Conservation (phyloP, 192 early-diverging fungal species). For the Dissophora globulifera region DNA sequence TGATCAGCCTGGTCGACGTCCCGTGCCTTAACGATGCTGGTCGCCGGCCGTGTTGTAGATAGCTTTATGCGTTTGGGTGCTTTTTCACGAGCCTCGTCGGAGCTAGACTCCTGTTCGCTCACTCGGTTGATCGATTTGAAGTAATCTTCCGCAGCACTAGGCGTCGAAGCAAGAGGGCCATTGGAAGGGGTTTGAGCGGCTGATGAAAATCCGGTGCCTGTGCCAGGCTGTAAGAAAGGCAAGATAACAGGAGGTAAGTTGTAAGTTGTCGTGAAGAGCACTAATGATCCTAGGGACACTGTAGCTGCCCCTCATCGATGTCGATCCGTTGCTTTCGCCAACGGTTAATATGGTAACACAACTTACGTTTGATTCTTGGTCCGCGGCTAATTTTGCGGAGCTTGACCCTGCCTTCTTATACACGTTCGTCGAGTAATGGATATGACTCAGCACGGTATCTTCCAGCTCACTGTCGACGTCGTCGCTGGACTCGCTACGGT, state of each 20-base stretch:
- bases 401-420: slow-evolving; percentile 17
- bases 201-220: background rate
- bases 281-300: too few relatives aligned
- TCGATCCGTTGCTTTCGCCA: too few relatives aligned
- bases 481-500: slow-evolving; percentile 5
- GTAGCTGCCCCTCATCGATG: too few relatives aligned
- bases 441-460: slow-evolving; percentile 32
- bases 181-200: background rate
- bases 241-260: too few relatives aligned
- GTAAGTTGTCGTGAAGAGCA: background rate
- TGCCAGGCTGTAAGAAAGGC: too few relatives aligned
- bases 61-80: background rate
- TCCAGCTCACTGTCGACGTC: slow-evolving; percentile 44
- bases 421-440: slow-evolving; percentile 46
- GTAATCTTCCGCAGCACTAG: slow-evolving; percentile 25
- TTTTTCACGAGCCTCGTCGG: slow-evolving; percentile 3
- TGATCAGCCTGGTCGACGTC: background rate
- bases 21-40: background rate
- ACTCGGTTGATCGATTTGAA: slow-evolving; percentile 21
- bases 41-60: background rate
- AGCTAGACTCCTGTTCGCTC: slow-evolving; percentile 14
- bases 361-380: background rate
- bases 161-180: slow-evolving; percentile 10
- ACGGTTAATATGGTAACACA: too few relatives aligned
- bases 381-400: background rate